Evolutionary conservation across 306 rosid species (phyloP).

Genomic region (Fragaria ananassa): DNA sequence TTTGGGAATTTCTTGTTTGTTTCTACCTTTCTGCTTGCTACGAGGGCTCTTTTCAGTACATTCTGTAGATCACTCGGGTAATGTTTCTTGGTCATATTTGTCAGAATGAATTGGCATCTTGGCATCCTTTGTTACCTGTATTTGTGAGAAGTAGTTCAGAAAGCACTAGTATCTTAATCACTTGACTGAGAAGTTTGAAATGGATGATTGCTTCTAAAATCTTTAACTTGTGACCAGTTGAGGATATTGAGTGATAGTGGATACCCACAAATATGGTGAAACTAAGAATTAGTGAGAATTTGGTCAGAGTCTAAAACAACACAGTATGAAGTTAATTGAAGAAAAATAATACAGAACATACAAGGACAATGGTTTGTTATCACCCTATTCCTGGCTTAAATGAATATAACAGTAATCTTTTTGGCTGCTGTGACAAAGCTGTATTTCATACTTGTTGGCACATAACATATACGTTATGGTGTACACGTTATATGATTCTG

Average conservation of each 20-base stretch:
- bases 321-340: background rate
- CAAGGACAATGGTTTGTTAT: background rate
- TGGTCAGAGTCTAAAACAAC: background rate
- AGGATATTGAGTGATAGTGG: background rate
- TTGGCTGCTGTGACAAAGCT: background rate
- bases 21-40: slow-evolving; percentile 48
- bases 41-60: slow-evolving; percentile 45
- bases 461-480: background rate
- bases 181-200: background rate
- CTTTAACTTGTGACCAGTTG: background rate
- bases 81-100: background rate
- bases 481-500: slow-evolving; percentile 1
- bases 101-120: background rate
- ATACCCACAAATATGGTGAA: background rate
- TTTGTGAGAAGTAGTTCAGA: background rate
- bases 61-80: slow-evolving; percentile 52
- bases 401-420: slow-evolving; percentile 4
- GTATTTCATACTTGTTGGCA: background rate
- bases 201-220: background rate
- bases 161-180: background rate
- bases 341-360: background rate
- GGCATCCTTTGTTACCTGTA: background rate
- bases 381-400: background rate
- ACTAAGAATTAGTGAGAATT: background rate
- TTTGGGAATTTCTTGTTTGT: slow-evolving; percentile 69